Evolutionary conservation across 306 rosid species (phyloP), one percentile per base, ranked within the genome.

Genomic region (Elaeagnus macrophylla): DNA sequence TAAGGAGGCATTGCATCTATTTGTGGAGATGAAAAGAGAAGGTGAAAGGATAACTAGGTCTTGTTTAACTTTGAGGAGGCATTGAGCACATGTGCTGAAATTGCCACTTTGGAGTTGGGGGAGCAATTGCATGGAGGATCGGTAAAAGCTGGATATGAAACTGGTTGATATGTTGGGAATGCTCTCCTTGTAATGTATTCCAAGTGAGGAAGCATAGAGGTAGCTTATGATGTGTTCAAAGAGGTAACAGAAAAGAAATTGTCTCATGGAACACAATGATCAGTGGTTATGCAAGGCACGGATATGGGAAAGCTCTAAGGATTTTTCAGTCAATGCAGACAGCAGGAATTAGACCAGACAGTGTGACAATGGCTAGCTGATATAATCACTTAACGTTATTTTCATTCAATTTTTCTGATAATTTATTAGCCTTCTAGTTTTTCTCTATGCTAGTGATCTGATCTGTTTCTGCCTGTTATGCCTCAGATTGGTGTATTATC

Each of bases 171-270:
- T 4, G 94, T 81, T 48, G 96, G 94, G 52, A 87, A 87, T 79
- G 94, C 96, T 60, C 94, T 87, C 72, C 85, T 87, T 54, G 94
- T 68, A 39, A 83, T 83, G 96, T 87, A 87, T 54, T 79, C 81
- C 62, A 87, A 81, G 70, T 87, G 94, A 56, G 96, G 94, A 67
- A 64, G 86, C 73, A 77, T 77, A 50, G 85, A 53, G 39, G 96
- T 83, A 65, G 94, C 89, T 39, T 66, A 78, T 75, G 74, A 73
- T 44, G 75, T 71, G 20, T 87, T 87, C 75, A 74, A 75, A 67
- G 84, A 68, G 61, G 81, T 87, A 58, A 72, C 73, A 65, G 81
- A 81, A 68, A 87, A 87, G 77, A 94, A 87, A 62, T 81, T 46
- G 85, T 83, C 44, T 81, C 96, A 16, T 87, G 96, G 94, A 87